Conservation (phyloP, 192 early-diverging fungal genomes). For the Backusella morwellensis region DNA sequence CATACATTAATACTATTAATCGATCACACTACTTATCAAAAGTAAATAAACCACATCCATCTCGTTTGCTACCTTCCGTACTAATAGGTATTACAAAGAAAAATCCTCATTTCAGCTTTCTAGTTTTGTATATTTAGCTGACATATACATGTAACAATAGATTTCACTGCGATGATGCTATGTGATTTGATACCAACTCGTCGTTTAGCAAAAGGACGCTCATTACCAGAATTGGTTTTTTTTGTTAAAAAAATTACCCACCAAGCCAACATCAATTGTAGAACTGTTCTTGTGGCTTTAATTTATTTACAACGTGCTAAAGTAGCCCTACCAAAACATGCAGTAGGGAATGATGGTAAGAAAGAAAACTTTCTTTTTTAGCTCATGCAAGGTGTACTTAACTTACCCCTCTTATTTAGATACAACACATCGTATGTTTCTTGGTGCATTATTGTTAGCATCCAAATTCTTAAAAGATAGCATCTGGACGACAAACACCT, state of each 20-base stretch:
- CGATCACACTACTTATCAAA: not conserved
- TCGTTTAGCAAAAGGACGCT: not conserved
- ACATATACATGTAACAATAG: not conserved
- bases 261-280: conserved; percentile 19
- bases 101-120: not conserved
- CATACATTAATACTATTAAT: not conserved
- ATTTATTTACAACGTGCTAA: conserved; percentile 35
- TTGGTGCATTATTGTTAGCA: conserved; percentile 29
- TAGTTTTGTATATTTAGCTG: not conserved
- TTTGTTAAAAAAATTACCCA: conserved; percentile 34
- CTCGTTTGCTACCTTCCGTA: conserved; percentile 7
- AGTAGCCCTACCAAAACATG: conserved; percentile 17
- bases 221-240: conserved; percentile 39
- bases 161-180: conserved; percentile 33
- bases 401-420: conserved; percentile 7
- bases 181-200: conserved; percentile 31
- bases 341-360: conserved; percentile 30
- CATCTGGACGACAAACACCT: not conserved
- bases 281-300: conserved; percentile 28
- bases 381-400: not conserved
- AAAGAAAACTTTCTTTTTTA: not conserved
- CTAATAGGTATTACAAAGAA: conserved; percentile 14
- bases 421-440: conserved; percentile 33
- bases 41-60: not conserved
- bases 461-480: conserved; percentile 27